Evolutionary conservation across 176 grass and related monocot species (phyloP), one percentile per base, ranked within the genome.

Genomic region (Echinochloa phyllopogon): DNA sequence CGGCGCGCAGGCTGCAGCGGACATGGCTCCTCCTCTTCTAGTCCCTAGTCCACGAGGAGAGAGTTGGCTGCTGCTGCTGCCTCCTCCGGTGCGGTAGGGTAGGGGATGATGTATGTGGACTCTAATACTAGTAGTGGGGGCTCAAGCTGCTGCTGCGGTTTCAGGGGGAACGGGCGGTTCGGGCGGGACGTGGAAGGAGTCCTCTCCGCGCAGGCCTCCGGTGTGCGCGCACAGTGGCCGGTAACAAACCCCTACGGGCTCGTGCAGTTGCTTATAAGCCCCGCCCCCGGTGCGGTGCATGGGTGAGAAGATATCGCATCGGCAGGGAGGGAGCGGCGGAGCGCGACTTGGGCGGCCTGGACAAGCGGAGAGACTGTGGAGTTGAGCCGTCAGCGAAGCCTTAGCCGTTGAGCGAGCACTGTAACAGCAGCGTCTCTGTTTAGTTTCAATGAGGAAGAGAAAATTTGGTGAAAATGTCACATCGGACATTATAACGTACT

Each of bases 201-300:
- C 38, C 56, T 33, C 29, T 33, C 29, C 29, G 1, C 29, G 1
- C n/a, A n/a, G n/a, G n/a, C 29, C 29, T 58, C 56, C 56, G 56
- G 12, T 65, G 75, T 2, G 42, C 3, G 43, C 39, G 14, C 73
- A 48, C 75, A 48, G 55, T 71, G 43, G 51, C 29, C 38, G 55
- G 70, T 39, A 88, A 83, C 80, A 62, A 55, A 78, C 53, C 56
- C 51, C 56, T 27, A 72, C 79, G 36, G 15, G 6, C 29, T 49
- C 25, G 18, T 6, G 62, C 77, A 29, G 33, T 52, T 67, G 75
- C 75, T 79, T 62, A 25, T 50, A 47, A 58, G 21, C 27, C 49
- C 49, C 72, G 72, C 29, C 29, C 27, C 49, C 49, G n/a, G n/a
- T n/a, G n/a, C 72, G 72, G 37, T 74, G 49, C 72, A 74, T 38